Percentiles rank a stretch among this genome's conserved stretches.
phyloP scores from a whole-genome alignment of 1,284 basidiomycete genomes.

The Trichosporon sp. region DNA sequence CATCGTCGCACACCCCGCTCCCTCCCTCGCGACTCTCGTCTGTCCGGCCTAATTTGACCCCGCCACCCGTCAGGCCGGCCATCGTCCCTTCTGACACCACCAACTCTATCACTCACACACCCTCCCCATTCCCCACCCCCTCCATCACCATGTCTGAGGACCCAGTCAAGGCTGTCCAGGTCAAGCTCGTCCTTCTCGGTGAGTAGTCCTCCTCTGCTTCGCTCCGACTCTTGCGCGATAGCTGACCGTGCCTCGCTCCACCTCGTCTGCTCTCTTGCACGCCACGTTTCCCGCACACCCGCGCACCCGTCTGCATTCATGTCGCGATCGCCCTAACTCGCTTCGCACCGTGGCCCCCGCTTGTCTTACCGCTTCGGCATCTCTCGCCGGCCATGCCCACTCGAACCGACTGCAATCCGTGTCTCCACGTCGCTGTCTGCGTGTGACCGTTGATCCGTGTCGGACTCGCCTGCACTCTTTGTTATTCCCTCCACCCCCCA shows the following conservation, averaged over 20 bases:
- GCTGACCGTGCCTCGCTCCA: neutral
- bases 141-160: conserved; percentile 37
- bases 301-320: neutral
- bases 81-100: neutral
- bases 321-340: neutral
- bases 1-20: neutral
- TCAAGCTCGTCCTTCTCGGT: conserved; percentile 84
- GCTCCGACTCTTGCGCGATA: neutral
- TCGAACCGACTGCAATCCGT: neutral
- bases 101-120: neutral
- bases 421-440: neutral
- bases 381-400: neutral
- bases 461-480: neutral
- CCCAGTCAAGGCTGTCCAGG: conserved; percentile 76
- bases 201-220: conserved; percentile 33
- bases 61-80: neutral
- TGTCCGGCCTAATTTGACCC: neutral
- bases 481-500: neutral
- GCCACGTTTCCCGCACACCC: conserved; percentile 4
- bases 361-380: neutral
- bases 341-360: neutral
- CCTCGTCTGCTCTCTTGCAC: neutral
- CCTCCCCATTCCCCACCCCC: neutral
- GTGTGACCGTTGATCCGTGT: neutral
- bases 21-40: neutral